These are phyloP conservation scores for Colletotrichum aenigma DNA, from an alignment of 2,329 filamentous ascomycete genomes.

Conservation along the genomic window DNA sequence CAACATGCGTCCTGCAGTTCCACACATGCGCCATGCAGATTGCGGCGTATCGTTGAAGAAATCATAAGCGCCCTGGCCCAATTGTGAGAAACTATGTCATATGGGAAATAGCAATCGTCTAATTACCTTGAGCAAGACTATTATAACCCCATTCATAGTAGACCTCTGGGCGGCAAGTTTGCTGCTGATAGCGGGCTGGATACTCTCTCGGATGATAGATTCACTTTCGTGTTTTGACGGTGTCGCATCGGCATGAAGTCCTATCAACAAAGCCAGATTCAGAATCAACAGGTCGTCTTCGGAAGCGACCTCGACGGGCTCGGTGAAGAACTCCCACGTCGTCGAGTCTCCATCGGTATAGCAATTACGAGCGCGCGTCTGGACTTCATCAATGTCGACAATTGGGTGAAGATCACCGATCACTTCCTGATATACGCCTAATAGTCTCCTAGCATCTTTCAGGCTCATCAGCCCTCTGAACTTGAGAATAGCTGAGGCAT, in stretches of 20 bases:
- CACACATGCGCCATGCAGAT: constrained; percentile 31
- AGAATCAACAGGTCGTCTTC: constrained; percentile 15
- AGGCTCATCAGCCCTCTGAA: not conserved
- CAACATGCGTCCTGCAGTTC: constrained; percentile 26
- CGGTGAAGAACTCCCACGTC: not conserved
- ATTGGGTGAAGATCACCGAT: not conserved
- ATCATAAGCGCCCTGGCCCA: constrained; percentile 23
- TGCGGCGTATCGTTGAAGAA: constrained; percentile 27
- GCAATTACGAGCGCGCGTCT: not conserved
- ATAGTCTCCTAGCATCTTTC: not conserved
- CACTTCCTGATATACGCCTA: not conserved
- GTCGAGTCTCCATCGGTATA: not conserved
- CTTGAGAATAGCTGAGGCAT: not conserved
- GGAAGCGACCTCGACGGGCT: not conserved
- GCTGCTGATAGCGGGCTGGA: not conserved
- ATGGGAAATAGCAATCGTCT: not conserved
- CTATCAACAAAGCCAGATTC: constrained; percentile 15
- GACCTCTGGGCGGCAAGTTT: not conserved
- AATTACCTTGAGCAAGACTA: not conserved
- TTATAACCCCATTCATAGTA: not conserved
- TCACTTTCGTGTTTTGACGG: not conserved
- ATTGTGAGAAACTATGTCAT: not conserved
- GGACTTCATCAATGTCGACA: not conserved
- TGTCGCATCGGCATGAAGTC: constrained; percentile 8
- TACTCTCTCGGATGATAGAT: not conserved